Conservation (phyloP, 768 basidiomycete species). For the Mycena vitilis region DNA sequence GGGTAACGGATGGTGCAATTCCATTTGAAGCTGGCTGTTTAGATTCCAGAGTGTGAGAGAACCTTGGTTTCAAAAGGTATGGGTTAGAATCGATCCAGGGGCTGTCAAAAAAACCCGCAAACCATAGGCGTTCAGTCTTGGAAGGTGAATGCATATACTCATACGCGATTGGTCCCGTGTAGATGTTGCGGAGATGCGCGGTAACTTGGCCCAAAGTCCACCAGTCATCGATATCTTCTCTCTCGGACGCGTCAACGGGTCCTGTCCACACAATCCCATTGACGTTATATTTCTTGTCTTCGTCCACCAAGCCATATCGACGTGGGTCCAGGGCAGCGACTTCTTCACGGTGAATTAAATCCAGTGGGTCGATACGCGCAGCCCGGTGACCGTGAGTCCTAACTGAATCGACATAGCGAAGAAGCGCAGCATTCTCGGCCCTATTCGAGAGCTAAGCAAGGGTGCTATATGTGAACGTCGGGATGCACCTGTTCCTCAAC, state of each 20-base stretch:
- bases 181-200: constrained; percentile 74
- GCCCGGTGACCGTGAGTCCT: constrained; percentile 89
- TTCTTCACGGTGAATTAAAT: constrained; percentile 87
- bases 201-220: constrained; percentile 82
- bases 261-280: constrained; percentile 87
- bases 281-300: constrained; percentile 69
- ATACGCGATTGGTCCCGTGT: constrained; percentile 89
- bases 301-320: constrained; percentile 79
- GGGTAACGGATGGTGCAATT: constrained; percentile 45
- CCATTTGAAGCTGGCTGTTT: constrained; percentile 53
- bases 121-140: constrained; percentile 84
- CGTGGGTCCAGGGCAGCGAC: constrained; percentile 78
- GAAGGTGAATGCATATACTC: constrained; percentile 93
- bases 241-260: constrained; percentile 47
- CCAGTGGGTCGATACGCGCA: constrained; percentile 88
- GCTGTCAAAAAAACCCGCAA: not conserved
- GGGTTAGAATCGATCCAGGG: not conserved
- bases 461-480: not conserved
- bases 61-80: constrained; percentile 48
- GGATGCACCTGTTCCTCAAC: constrained; percentile 30
- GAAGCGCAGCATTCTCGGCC: constrained; percentile 78
- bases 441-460: constrained; percentile 46
- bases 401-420: constrained; percentile 91
- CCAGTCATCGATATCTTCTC: constrained; percentile 51
- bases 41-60: constrained; percentile 86